These are phyloP conservation scores for Cystobasidium tubakii DNA, from an alignment of 768 basidiomycete species.

Conservation along the genomic window DNA sequence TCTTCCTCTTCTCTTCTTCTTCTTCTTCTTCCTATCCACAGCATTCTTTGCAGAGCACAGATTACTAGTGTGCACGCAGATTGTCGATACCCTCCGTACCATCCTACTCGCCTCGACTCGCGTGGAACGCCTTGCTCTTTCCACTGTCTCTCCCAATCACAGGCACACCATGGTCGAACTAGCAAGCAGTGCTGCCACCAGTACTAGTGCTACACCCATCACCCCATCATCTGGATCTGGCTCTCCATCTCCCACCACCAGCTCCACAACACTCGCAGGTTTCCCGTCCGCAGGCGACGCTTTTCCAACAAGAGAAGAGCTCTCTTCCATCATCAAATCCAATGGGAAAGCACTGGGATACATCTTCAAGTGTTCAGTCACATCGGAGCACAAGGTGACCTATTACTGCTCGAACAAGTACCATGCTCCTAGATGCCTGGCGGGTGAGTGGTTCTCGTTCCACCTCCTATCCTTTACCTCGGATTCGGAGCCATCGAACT, in stretches of 20 bases:
- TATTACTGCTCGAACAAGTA: conserved; percentile 34
- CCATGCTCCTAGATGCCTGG: conserved; percentile 10
- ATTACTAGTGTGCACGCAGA: too few species aligned
- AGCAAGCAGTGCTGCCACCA: not conserved
- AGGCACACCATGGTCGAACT: not conserved
- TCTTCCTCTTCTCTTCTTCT: too few species aligned
- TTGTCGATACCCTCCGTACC: too few species aligned
- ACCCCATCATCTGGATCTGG: too few species aligned
- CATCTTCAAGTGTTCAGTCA: conserved; percentile 32
- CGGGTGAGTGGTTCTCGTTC: conserved; percentile 16
- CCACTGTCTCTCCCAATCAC: too few species aligned
- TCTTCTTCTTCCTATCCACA: too few species aligned
- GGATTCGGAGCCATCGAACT: too few species aligned
- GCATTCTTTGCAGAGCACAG: too few species aligned
- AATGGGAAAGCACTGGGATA: conserved; percentile 17
- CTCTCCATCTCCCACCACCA: not conserved
- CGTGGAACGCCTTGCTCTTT: too few species aligned
- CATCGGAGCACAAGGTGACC: conserved; percentile 11
- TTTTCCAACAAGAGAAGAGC: conserved; percentile 8
- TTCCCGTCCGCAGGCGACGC: not conserved
- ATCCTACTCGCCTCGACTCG: too few species aligned
- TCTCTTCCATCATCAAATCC: conserved; percentile 6
- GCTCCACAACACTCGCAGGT: not conserved
- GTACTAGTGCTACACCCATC: not conserved
- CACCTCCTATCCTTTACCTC: not conserved